These are phyloP conservation scores for Thozetella sp. DNA, from an alignment of 495 filamentous ascomycete species.

Conservation along the genomic window DNA sequence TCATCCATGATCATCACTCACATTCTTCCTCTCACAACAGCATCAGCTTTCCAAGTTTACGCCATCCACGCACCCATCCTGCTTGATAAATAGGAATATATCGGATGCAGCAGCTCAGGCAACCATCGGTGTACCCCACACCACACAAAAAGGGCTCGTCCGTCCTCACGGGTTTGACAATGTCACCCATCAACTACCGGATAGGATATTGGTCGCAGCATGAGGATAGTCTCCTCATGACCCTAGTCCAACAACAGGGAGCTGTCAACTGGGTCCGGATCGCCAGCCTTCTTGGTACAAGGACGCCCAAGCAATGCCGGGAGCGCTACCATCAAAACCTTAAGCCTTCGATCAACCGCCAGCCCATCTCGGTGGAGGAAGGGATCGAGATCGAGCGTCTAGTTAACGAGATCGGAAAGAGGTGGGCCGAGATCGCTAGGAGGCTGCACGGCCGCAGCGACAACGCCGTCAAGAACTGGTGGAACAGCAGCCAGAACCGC, in stretches of 20 bases:
- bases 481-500: constrained; percentile 95
- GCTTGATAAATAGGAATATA: neutral
- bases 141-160: neutral
- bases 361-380: constrained; percentile 90
- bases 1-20: neutral
- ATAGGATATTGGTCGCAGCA: constrained; percentile 82
- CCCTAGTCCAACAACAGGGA: constrained; percentile 75
- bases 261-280: constrained; percentile 94
- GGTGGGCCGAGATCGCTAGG: constrained; percentile 95
- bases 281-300: constrained; percentile 70
- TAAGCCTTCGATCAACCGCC: constrained; percentile 86
- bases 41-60: neutral
- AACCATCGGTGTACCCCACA: neutral
- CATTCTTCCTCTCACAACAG: neutral
- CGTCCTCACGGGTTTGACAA: neutral
- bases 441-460: constrained; percentile 86
- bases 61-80: neutral
- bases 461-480: constrained; percentile 99
- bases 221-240: constrained; percentile 74
- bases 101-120: neutral
- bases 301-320: constrained; percentile 93
- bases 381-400: constrained; percentile 79
- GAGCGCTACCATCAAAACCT: constrained; percentile 96
- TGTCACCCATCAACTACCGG: constrained; percentile 9
- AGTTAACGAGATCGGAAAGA: constrained; percentile 81